Conservation (phyloP, 805 yeast genomes). For the Helenozyma baotianmanensis region DNA sequence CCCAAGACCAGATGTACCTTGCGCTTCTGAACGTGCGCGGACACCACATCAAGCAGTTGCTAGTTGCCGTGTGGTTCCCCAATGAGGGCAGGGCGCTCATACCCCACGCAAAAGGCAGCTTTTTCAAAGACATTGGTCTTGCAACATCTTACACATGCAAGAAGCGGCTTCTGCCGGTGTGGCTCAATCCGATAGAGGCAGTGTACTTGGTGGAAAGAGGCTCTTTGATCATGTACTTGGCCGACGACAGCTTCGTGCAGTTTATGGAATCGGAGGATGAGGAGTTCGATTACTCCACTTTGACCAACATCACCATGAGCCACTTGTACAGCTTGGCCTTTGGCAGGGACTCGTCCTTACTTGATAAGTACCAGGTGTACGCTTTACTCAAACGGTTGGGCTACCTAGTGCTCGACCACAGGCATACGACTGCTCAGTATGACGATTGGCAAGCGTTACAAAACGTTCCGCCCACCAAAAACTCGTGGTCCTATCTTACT, state of each 20-base stretch:
- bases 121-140: slow-evolving; percentile 70
- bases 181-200: slow-evolving; percentile 63
- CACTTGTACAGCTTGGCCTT: slow-evolving; percentile 56
- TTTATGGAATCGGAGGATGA: slow-evolving; percentile 19
- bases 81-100: slow-evolving; percentile 26
- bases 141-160: slow-evolving; percentile 16
- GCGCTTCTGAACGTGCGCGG: slow-evolving; percentile 56
- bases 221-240: slow-evolving; percentile 28
- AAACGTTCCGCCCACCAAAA: too few relatives aligned
- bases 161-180: slow-evolving; percentile 26
- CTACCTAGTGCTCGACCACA: slow-evolving; percentile 45
- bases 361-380: slow-evolving; percentile 63
- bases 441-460: too few relatives aligned
- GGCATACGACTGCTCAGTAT: neutral
- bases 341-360: slow-evolving; percentile 26
- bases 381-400: slow-evolving; percentile 75
- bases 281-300: slow-evolving; percentile 18
- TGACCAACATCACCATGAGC: slow-evolving; percentile 51
- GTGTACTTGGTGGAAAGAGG: slow-evolving; percentile 83
- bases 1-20: slow-evolving; percentile 67
- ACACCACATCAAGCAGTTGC: slow-evolving; percentile 41
- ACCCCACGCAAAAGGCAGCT: slow-evolving; percentile 61
- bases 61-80: slow-evolving; percentile 47
- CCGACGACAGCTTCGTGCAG: slow-evolving; percentile 15
- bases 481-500: too few relatives aligned